Percentiles rank a stretch among this genome's conserved stretches.
phyloP scores from a whole-genome alignment of 768 basidiomycete species.

The Mycena rebaudengoi region DNA sequence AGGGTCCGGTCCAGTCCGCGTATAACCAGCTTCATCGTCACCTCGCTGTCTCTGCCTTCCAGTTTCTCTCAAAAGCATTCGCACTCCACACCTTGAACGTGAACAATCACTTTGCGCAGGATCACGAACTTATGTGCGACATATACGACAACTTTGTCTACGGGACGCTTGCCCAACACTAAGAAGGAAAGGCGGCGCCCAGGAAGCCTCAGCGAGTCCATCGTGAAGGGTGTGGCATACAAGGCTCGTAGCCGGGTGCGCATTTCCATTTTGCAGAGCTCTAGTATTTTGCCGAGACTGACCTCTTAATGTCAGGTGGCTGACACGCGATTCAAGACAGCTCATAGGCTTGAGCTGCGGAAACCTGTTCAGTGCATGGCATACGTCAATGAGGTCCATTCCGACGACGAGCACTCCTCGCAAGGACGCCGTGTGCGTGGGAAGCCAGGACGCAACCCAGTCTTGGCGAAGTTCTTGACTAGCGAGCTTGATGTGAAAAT shows the following conservation, averaged over 20 bases:
- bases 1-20: neutral
- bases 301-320: neutral
- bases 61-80: neutral
- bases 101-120: neutral
- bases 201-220: neutral
- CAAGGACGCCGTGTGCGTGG: neutral
- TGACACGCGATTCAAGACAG: neutral
- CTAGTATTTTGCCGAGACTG: neutral
- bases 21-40: neutral
- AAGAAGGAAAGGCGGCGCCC: neutral
- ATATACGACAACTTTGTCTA: constrained; percentile 9
- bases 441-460: neutral
- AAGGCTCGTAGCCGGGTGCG: neutral
- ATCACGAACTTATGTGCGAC: neutral
- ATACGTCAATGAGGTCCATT: neutral
- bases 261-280: too few relatives aligned
- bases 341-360: neutral
- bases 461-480: neutral
- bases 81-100: neutral
- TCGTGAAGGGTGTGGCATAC: neutral
- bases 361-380: neutral
- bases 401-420: neutral
- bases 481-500: neutral
- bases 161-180: neutral
- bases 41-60: neutral